These are phyloP conservation scores for Penicillium soppii DNA, from an alignment of 495 filamentous ascomycete species.

Conservation along the genomic window DNA sequence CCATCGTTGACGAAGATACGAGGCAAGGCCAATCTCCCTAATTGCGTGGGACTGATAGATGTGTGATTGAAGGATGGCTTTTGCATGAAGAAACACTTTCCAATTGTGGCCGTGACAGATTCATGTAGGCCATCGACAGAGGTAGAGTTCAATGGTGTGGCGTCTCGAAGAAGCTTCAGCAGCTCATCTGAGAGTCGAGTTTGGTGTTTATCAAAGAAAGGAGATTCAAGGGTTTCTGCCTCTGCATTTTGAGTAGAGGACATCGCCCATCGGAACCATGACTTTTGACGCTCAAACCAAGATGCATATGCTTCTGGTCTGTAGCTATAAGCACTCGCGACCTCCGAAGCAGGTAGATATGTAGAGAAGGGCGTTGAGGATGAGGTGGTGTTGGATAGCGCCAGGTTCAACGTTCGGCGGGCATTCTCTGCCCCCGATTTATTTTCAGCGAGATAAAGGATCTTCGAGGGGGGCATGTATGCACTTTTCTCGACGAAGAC, in stretches of 20 bases:
- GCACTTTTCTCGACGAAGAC: constrained; percentile 24
- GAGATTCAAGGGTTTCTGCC: constrained; percentile 10
- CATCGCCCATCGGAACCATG: constrained; percentile 44
- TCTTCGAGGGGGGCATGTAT: constrained; percentile 17
- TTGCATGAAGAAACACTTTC: constrained; percentile 38
- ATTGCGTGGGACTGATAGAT: constrained; percentile 28
- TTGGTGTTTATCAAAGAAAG: constrained; percentile 35
- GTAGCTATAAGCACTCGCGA: constrained; percentile 20
- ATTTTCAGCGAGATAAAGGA: constrained; percentile 38
- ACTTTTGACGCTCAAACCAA: constrained; percentile 34
- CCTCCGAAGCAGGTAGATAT: constrained; percentile 32
- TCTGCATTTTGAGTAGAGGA: constrained; percentile 19
- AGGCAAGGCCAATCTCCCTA: constrained; percentile 31
- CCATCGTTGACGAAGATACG: constrained; percentile 34
- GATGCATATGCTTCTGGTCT: constrained; percentile 18
- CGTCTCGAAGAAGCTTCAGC: constrained; percentile 32
- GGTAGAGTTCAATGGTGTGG: neutral
- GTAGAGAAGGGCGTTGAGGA: constrained; percentile 34
- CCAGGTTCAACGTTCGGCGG: constrained; percentile 37
- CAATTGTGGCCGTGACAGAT: constrained; percentile 39
- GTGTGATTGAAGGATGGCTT: constrained; percentile 22
- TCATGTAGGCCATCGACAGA: constrained; percentile 20
- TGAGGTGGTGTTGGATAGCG: constrained; percentile 17
- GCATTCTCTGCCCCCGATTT: constrained; percentile 32
- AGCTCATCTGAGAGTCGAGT: constrained; percentile 35